phyloP scores from a whole-genome alignment of 129 eudicot species.

The Lactuca sativa region DNA sequence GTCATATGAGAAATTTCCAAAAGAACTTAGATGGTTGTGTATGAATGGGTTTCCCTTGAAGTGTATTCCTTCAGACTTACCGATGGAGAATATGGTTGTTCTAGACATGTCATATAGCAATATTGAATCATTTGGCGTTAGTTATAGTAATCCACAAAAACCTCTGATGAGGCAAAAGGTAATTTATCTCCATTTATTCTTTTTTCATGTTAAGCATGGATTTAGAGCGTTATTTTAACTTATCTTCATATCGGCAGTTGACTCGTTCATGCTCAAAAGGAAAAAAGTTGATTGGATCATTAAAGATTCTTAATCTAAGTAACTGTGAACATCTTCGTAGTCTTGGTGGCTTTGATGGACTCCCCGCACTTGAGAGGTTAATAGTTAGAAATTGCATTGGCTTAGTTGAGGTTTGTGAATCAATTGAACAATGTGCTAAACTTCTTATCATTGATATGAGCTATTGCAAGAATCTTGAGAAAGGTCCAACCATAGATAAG shows the following conservation, averaged over 20 bases:
- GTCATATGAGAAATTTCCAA: slow-evolving; percentile 12
- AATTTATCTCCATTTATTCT: background rate
- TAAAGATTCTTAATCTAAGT: background rate
- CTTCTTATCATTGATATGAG: background rate
- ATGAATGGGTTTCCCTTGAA: slow-evolving; percentile 12
- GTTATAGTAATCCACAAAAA: background rate
- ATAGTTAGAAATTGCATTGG: background rate
- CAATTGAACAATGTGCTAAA: background rate
- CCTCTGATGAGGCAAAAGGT: slow-evolving; percentile 18
- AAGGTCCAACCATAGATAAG: slow-evolving; percentile 13
- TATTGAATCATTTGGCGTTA: background rate
- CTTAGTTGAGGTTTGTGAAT: background rate
- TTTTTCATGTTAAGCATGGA: background rate
- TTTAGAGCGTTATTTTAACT: background rate
- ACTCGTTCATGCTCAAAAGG: background rate
- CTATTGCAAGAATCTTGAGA: slow-evolving; percentile 6
- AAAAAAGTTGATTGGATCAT: slow-evolving; percentile 9
- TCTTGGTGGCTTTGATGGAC: background rate
- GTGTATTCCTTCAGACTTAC: slow-evolving; percentile 16
- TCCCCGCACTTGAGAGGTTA: slow-evolving; percentile 18
- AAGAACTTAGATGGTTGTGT: slow-evolving; percentile 32
- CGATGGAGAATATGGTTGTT: background rate
- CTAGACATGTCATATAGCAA: background rate
- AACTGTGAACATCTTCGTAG: background rate
- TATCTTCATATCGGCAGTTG: background rate